Percentiles rank a stretch among this genome's conserved stretches.
These are phyloP conservation scores for Picochlorum sp. DNA, from an alignment of 139 green algal species.

Conservation along the genomic window DNA sequence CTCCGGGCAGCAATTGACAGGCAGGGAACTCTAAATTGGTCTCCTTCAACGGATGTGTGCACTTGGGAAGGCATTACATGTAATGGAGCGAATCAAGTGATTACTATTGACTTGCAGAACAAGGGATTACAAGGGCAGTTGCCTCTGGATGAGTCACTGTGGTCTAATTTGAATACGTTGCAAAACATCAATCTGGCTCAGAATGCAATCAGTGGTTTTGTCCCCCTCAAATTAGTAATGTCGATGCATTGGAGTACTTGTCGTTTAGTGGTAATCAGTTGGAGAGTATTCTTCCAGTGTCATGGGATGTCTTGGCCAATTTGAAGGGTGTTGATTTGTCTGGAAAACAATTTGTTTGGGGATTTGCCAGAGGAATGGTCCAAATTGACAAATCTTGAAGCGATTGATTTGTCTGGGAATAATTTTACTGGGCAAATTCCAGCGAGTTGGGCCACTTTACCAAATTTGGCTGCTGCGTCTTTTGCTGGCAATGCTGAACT, in stretches of 20 bases:
- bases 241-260: conserved; percentile 20
- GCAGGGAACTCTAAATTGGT: conserved; percentile 1
- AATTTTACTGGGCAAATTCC: conserved; percentile 18
- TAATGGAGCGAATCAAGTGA: background rate
- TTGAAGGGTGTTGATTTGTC: conserved; percentile 27
- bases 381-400: conserved; percentile 16
- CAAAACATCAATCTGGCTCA: conserved; percentile 15
- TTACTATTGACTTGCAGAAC: conserved; percentile 8
- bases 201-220: conserved; percentile 21
- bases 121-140: conserved; percentile 20
- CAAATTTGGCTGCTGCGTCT: conserved; percentile 12
- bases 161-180: conserved; percentile 17
- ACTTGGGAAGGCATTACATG: conserved; percentile 7
- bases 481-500: conserved; percentile 24
- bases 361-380: conserved; percentile 22
- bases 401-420: conserved; percentile 24
- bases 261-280: conserved; percentile 24
- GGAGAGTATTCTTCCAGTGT: conserved; percentile 11
- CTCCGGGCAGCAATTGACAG: conserved; percentile 10
- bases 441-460: conserved; percentile 12
- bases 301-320: conserved; percentile 14
- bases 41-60: conserved; percentile 4
- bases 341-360: conserved; percentile 19
- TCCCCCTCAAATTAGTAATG: conserved; percentile 20
- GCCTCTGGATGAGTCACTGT: conserved; percentile 21